A percentile compares a stretch with the other conserved stretches of the same genome.
These are phyloP conservation scores for Anisodus tanguticus DNA, from an alignment of 257 asterid species.

Conservation along the genomic window DNA sequence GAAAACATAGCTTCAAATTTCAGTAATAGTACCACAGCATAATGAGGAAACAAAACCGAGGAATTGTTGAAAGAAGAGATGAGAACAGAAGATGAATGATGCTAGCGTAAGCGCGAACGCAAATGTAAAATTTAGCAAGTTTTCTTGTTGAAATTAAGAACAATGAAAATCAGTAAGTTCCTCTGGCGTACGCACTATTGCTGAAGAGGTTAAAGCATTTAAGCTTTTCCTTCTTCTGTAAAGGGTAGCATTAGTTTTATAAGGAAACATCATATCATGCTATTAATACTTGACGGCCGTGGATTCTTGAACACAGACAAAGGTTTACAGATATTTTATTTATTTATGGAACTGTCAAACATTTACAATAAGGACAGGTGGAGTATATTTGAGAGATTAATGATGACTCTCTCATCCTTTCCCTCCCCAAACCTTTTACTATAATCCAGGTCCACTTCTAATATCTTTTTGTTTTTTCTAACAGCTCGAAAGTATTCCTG, in stretches of 20 bases:
- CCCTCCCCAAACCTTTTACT: background rate
- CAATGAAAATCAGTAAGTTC: background rate
- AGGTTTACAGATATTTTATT: background rate
- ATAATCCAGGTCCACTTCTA: background rate
- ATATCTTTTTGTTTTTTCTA: slow-evolving; percentile 19
- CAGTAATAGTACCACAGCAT: background rate
- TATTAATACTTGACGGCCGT: background rate
- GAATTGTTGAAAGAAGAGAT: background rate
- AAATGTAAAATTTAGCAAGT: background rate
- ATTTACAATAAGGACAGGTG: background rate
- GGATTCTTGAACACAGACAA: background rate
- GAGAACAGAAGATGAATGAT: background rate
- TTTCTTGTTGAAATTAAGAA: background rate
- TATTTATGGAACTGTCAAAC: background rate
- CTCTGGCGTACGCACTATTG: background rate
- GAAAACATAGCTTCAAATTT: background rate
- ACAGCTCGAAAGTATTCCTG: slow-evolving; percentile 39
- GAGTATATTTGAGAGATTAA: background rate
- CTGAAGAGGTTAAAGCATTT: background rate
- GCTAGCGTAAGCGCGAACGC: background rate
- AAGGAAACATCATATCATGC: background rate
- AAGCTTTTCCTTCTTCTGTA: background rate
- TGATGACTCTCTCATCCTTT: background rate
- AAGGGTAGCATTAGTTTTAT: background rate
- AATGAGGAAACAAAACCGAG: slow-evolving; percentile 19